phyloP scores from a whole-genome alignment of 345 rosid species.

The Durio zibethinus region DNA sequence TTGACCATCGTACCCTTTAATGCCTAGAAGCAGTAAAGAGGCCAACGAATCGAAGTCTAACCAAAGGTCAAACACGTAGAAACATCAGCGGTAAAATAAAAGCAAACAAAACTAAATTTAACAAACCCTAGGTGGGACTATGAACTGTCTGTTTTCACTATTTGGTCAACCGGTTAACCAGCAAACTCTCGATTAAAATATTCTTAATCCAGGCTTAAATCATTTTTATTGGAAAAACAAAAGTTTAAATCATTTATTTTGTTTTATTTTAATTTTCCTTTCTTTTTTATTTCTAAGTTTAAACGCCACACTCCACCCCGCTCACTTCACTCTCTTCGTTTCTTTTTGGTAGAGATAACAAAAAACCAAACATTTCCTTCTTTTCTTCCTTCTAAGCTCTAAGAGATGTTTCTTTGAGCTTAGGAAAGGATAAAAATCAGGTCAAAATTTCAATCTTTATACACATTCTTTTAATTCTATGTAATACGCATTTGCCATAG shows the following conservation, averaged over 20 bases:
- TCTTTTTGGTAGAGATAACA: background rate
- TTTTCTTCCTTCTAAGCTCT: constrained; percentile 16
- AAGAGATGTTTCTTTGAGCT: constrained; percentile 21
- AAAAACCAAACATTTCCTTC: background rate
- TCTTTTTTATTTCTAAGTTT: constrained; percentile 6
- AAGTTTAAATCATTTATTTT: background rate
- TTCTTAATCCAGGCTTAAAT: background rate
- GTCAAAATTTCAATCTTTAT: constrained; percentile 6
- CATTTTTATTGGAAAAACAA: no score
- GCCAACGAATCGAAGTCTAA: background rate
- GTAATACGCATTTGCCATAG: background rate
- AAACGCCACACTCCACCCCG: constrained; percentile 25
- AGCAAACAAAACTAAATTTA: constrained; percentile 8
- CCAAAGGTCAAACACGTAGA: background rate
- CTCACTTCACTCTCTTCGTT: constrained; percentile 10
- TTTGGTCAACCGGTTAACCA: background rate
- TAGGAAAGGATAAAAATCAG: constrained; percentile 10
- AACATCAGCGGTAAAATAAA: background rate
- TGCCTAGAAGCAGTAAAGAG: background rate
- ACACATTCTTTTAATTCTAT: background rate
- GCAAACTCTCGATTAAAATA: background rate
- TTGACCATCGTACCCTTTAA: background rate
- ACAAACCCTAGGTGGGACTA: background rate
- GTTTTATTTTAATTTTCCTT: background rate
- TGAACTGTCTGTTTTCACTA: constrained; percentile 12